Evolutionary conservation across 495 filamentous ascomycete genomes (phyloP), one percentile per base, ranked within the genome.

Genomic region (Hyaloscypha variabilis): DNA sequence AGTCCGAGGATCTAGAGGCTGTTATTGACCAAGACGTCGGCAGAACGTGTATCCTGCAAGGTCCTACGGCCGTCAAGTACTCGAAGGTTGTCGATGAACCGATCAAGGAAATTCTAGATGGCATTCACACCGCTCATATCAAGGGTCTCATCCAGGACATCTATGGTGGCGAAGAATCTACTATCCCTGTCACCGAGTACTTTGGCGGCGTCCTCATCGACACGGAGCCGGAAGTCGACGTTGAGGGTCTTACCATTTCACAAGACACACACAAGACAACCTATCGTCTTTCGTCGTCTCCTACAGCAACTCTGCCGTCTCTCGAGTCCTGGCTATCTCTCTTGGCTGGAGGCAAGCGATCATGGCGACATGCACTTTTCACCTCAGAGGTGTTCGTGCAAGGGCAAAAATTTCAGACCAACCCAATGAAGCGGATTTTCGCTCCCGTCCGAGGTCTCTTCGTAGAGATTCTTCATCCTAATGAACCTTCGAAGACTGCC

Each of bases 351-450:
- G 82, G 85, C 19, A 82, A 78, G 39, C 90, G 90, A 71, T 96
- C 91, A 34, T 99, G 95, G 95, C 85, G 92, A 62, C 92, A 95
- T 74, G 96, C 95, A n/a, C 83, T 99, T n/a, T 96, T 99, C 77
- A 90, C 89, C n/a, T 89, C 94, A 19, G 93, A 97, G 66, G 89
- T 97, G 51, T 90, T 96, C 62, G 91, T 98, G 24, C 95, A 99
- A 77, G 95, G 93, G 17, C 88, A 97, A 72, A 93, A 95, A 71
- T 97, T 96, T 79, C 93, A 97, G 79, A 95, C 92, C 34, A 98
- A 99, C 76, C 95, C 95, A 1, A 90, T 97, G 83, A 91, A 88
- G 74, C 87, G 93, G 24, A 90, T 98, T 55, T 94, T 97, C 64
- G 87, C 91, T 14, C 95, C 95, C 2, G 88, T 87, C 14, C 83